Percentiles rank a stretch among this genome's conserved stretches.
phyloP scores from a whole-genome alignment of 208 protist genomes.

The Blastocrithidia nonstop region DNA sequence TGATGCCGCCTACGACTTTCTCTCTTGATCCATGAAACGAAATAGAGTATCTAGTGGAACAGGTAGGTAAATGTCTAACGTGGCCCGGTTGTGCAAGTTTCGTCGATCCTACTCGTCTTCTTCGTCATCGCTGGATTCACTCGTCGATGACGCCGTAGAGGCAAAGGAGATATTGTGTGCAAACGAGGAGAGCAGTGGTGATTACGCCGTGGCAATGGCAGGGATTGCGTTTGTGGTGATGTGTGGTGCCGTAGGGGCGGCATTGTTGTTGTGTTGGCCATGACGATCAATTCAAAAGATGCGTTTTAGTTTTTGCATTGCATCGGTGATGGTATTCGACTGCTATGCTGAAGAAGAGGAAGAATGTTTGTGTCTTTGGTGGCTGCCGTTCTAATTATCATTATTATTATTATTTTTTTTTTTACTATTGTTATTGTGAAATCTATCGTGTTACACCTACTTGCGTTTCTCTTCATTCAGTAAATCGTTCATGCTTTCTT shows the following conservation, averaged over 20 bases:
- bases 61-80: slow-evolving; percentile 71
- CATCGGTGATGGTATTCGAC: too few relatives aligned
- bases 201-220: background rate
- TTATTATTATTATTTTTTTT: too few relatives aligned
- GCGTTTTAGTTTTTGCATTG: too few relatives aligned
- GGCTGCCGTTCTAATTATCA: too few relatives aligned
- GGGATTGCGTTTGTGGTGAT: background rate
- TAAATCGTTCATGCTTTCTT: too few relatives aligned
- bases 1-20: slow-evolving; percentile 8
- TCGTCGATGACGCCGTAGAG: slow-evolving; percentile 2
- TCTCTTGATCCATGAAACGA: slow-evolving; percentile 43
- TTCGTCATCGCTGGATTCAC: slow-evolving; percentile 11
- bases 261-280: background rate
- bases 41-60: slow-evolving; percentile 52
- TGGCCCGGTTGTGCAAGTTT: slow-evolving; percentile 71
- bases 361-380: too few relatives aligned
- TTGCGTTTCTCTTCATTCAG: too few relatives aligned
- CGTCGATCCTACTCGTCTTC: slow-evolving; percentile 56
- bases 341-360: too few relatives aligned
- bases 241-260: too few relatives aligned
- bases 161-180: slow-evolving; percentile 10
- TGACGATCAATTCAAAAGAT: too few relatives aligned
- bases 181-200: background rate
- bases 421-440: too few relatives aligned
- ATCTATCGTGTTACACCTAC: too few relatives aligned